phyloP scores from a whole-genome alignment of 768 basidiomycete genomes.

The Russula brevipes region DNA sequence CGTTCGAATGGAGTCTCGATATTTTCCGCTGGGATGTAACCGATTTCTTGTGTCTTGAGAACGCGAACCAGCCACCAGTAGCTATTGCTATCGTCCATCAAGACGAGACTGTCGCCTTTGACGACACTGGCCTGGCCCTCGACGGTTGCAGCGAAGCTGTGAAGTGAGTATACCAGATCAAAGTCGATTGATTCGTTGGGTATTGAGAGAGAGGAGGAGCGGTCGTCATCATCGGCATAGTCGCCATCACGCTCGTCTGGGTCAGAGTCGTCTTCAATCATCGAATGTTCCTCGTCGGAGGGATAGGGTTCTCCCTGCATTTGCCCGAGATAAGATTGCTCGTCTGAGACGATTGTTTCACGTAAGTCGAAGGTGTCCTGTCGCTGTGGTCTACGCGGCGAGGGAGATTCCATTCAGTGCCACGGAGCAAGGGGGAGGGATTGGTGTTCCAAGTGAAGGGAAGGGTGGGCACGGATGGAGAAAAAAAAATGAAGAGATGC shows the following conservation, averaged over 20 bases:
- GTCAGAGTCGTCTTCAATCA: constrained; percentile 82
- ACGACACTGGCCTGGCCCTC: constrained; percentile 98
- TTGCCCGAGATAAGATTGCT: constrained; percentile 46
- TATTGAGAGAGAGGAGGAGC: constrained; percentile 77
- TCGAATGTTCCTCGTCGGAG: constrained; percentile 75
- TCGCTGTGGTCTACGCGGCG: constrained; percentile 27
- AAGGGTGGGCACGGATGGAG: not conserved
- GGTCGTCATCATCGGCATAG: constrained; percentile 71
- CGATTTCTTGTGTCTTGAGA: constrained; percentile 96
- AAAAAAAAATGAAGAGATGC: not conserved
- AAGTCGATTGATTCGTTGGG: constrained; percentile 93
- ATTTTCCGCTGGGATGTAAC: constrained; percentile 98
- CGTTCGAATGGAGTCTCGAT: constrained; percentile 98
- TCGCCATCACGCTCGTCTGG: constrained; percentile 62
- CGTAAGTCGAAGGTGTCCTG: constrained; percentile 72
- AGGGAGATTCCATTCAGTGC: constrained; percentile 9
- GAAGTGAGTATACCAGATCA: constrained; percentile 87
- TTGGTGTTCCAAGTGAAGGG: not conserved
- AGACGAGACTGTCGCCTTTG: constrained; percentile 92
- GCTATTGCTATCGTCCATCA: constrained; percentile 98
- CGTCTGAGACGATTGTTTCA: constrained; percentile 52
- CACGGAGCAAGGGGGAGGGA: not conserved
- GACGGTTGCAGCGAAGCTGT: constrained; percentile 95
- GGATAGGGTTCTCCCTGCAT: constrained; percentile 45
- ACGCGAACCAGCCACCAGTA: constrained; percentile 99